Evolutionary conservation across 2,329 filamentous ascomycete genomes (phyloP), one percentile per base, ranked within the genome.

Genomic region (Nigrograna mackinnonii): DNA sequence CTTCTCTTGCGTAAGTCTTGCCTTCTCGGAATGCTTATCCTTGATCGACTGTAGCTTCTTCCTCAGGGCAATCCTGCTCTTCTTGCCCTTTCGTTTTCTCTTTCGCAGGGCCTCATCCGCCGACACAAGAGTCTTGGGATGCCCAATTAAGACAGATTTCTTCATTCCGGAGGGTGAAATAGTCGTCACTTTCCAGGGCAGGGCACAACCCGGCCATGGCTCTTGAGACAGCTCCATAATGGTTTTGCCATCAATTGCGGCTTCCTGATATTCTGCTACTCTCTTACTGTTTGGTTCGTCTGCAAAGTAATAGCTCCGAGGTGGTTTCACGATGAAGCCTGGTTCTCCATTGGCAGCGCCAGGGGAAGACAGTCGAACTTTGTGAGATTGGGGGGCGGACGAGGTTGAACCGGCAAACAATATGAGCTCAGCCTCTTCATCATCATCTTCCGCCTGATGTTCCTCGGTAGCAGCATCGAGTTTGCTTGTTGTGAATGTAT

Each of bases 141-240:
- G 57, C 4, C 63, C 62, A 16, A 65, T 41, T 2, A 65, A 47
- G 2, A 68, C 58, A 9, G 46, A 45, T 45, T 56, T 65, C 46
- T 51, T 60, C 34, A 67, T 46, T 13, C 65, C 64, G 4, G 54
- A 39, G n/a, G 55, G 24, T 9, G 62, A 57, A 34, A 67, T 55
- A 1, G 30, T 60, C 21, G 21, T 54, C 35, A 68, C 62, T 43
- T 66, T 67, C 64, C 64, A 69, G 2, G 64, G 66, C 43, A 68
- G 33, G 12, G 55, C 57, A 42, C 60, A 65, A 16, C 61, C 66
- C 3, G 63, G 60, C 64, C 66, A 69, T 14, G 60, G 60, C 39
- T 50, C 37, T 35, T 41, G 44, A 24, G 64, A 54, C 49, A 66
- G 49, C 36, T 61, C 52, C 21, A 61, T 22, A 7, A 69, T 54